Base-by-base conservation (phyloP, 2,329 filamentous ascomycete species). In the Didymella pomorum region DNA sequence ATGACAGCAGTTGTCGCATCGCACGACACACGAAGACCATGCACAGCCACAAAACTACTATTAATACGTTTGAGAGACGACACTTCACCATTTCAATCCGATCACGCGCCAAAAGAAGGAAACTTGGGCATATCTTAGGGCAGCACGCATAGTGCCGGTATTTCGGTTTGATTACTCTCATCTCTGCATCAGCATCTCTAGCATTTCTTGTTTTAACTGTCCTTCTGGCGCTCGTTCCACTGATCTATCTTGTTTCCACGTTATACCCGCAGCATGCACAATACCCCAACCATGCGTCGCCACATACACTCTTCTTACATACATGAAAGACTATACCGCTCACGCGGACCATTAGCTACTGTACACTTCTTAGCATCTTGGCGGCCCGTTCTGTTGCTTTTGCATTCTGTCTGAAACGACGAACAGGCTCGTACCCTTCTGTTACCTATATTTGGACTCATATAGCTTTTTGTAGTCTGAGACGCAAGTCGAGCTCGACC, bases 321-420 rank as follows among this genome's bases (percentile, higher is more conserved):
- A 58, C 59, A 62, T 48, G 56, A 64, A 76, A 77, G 75, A 77
- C 69, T 75, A 73, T 76, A 74, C 70, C 72, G 76, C 76, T 76
- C 76, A 65, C 76, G 75, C 76, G 75, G 76, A 71, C 66, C 62
- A 71, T 56, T 69, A 70, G 49, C 61, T 68, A 64, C 60, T 75
- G 71, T 73, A 71, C 63, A 58, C 61, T 69, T 66, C 52, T 58
- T 52, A 61, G 57, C 53, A 45, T 51, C 20, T 52, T 21, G 47
- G 56, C 42, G 33, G 46, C 37, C 52, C 52, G 47, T 46, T 39
- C 14, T 55, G 33, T 39, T 52, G 33, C 47, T n/a, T 45, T 44
- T n/a, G 52, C 41, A 28, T 23, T 31, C 23, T 46, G 16, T 53
- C 26, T 60, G 44, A 60, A 56, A 56, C 52, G 29, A 55, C 25